Percentiles rank a stretch among this genome's conserved stretches.
Conservation (phyloP, 495 filamentous ascomycete genomes). For the Lophium mytilinum region DNA sequence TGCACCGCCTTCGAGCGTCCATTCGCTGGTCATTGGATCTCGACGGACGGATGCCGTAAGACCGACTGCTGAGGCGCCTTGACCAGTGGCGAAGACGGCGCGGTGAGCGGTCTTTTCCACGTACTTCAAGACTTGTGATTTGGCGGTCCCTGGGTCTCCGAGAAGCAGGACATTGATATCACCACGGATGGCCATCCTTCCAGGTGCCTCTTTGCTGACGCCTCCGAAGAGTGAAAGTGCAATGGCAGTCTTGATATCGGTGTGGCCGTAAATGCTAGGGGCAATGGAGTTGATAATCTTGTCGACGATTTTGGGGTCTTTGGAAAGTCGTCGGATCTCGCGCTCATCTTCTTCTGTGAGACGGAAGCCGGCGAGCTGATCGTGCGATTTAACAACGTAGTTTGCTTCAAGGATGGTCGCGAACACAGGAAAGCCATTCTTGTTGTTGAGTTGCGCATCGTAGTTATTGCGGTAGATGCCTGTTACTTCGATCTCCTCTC, state of each 20-base stretch:
- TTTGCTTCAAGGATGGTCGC: conserved; percentile 97
- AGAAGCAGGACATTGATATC: conserved; percentile 98
- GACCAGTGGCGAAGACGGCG: conserved; percentile 96
- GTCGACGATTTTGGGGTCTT: conserved; percentile 87
- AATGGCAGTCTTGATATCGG: conserved; percentile 94
- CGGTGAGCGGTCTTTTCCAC: conserved; percentile 96
- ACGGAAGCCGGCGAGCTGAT: conserved; percentile 94
- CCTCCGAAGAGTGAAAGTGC: conserved; percentile 93
- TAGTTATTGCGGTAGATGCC: conserved; percentile 99
- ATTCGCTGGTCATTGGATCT: conserved; percentile 92
- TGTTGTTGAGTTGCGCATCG: conserved; percentile 94
- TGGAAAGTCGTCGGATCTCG: conserved; percentile 74
- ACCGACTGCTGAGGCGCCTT: conserved; percentile 96
- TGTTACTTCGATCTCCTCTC: conserved; percentile 95
- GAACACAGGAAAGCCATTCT: conserved; percentile 98
- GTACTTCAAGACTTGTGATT: conserved; percentile 97
- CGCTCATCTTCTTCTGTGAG: conserved; percentile 95
- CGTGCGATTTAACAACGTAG: conserved; percentile 92
- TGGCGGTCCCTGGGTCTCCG: conserved; percentile 96
- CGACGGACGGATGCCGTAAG: conserved; percentile 93
- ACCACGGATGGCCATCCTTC: conserved; percentile 83
- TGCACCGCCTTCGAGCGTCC: conserved; percentile 96
- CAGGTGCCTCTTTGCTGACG: conserved; percentile 81
- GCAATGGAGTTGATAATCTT: conserved; percentile 93
- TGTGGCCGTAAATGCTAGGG: conserved; percentile 94